Evolutionary conservation across 495 filamentous ascomycete species (phyloP).

Genomic region (Elaphomyces granulatus): DNA sequence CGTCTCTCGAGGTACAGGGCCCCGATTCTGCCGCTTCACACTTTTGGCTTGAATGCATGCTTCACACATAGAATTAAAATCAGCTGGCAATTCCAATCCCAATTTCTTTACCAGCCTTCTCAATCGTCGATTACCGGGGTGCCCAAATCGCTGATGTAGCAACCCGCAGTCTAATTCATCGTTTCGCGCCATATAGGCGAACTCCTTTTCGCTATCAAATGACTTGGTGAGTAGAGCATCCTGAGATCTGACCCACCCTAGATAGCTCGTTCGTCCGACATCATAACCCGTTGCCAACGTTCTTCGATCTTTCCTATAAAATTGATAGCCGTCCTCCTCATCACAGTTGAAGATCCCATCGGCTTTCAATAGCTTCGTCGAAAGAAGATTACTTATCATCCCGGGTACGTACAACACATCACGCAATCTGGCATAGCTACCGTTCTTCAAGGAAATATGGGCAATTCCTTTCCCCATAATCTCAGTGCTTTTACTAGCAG

Average conservation of each 20-base stretch:
- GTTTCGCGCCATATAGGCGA: neutral
- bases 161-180: neutral
- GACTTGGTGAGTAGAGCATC: neutral
- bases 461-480: neutral
- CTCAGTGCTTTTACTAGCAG: neutral
- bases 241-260: neutral
- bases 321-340: neutral
- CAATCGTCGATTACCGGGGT: too few relatives aligned
- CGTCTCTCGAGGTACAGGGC: too few relatives aligned
- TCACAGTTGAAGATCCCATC: neutral
- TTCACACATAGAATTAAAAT: neutral
- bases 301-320: neutral
- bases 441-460: neutral
- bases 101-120: too few relatives aligned
- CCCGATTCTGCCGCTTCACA: neutral
- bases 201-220: neutral
- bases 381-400: neutral
- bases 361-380: neutral
- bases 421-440: neutral
- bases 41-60: neutral
- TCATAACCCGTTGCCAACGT: neutral
- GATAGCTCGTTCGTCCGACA: neutral
- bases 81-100: neutral
- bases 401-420: neutral
- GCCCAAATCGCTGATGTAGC: neutral